These are phyloP conservation scores for Millerago galiae DNA, from an alignment of 805 yeast genomes.

Conservation along the genomic window DNA sequence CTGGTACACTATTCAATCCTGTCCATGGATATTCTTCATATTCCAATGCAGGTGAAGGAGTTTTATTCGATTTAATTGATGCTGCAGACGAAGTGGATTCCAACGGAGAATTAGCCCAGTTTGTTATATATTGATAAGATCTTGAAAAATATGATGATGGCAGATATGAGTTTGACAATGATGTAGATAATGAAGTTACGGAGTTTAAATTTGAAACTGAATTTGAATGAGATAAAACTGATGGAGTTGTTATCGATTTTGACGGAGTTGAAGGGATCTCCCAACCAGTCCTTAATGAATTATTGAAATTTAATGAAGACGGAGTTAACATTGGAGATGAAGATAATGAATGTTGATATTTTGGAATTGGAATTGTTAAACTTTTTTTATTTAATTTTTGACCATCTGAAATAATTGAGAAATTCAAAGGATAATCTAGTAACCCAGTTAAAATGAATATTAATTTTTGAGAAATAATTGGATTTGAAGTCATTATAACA, in stretches of 20 bases:
- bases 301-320: constrained; percentile 7
- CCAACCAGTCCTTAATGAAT: constrained; percentile 29
- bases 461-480: constrained; percentile 53
- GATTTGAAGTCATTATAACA: constrained; percentile 53
- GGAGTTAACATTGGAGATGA: constrained; percentile 1
- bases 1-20: not conserved
- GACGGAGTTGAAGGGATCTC: constrained; percentile 31
- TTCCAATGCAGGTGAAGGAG: constrained; percentile 33
- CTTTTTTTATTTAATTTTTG: not conserved
- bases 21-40: constrained; percentile 38
- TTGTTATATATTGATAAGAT: constrained; percentile 23
- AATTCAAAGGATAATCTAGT: constrained; percentile 30
- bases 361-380: constrained; percentile 1
- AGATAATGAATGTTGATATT: constrained; percentile 1
- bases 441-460: constrained; percentile 47
- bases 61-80: constrained; percentile 13
- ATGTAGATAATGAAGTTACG: constrained; percentile 31
- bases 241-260: constrained; percentile 23
- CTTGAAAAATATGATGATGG: constrained; percentile 25
- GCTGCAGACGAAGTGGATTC: constrained; percentile 25
- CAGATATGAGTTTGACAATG: constrained; percentile 28
- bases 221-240: constrained; percentile 28
- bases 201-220: constrained; percentile 30
- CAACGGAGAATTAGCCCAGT: constrained; percentile 19
- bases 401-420: constrained; percentile 1